A percentile compares a stretch with the other conserved stretches of the same genome.
Conservation (phyloP, 2,329 filamentous ascomycete species). For the Verruconis gallopava region DNA sequence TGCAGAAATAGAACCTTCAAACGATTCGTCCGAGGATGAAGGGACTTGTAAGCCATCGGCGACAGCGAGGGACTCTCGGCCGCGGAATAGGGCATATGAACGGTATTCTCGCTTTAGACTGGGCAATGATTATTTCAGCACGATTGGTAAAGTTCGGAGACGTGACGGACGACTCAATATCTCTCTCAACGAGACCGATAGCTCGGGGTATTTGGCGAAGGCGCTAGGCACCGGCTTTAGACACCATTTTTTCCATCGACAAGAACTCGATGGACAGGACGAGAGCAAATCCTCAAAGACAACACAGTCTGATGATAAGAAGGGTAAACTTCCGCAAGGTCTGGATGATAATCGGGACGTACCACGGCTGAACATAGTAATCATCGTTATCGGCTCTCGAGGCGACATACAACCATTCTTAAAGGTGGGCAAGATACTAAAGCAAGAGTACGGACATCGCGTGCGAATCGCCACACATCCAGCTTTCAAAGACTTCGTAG, state of each 20-base stretch:
- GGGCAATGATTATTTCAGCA: slow-evolving; percentile 51
- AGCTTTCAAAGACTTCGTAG: slow-evolving; percentile 61
- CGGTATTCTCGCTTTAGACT: slow-evolving; percentile 44
- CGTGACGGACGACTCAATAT: slow-evolving; percentile 60
- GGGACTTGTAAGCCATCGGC: too few relatives aligned
- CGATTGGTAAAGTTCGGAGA: slow-evolving; percentile 51
- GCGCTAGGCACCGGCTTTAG: slow-evolving; percentile 52
- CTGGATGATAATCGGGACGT: slow-evolving; percentile 4
- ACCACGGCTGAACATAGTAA: slow-evolving; percentile 59
- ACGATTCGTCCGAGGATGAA: neutral
- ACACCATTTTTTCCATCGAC: slow-evolving; percentile 34
- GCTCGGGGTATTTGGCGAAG: slow-evolving; percentile 60
- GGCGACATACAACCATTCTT: slow-evolving; percentile 75
- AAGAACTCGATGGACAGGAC: slow-evolving; percentile 7
- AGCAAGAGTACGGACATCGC: slow-evolving; percentile 57
- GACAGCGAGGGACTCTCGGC: too few relatives aligned
- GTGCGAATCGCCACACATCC: slow-evolving; percentile 71
- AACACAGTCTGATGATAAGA: neutral
- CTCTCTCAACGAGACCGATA: slow-evolving; percentile 55
- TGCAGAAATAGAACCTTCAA: neutral
- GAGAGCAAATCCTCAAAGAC: neutral
- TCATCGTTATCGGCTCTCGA: slow-evolving; percentile 71
- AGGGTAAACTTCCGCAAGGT: neutral
- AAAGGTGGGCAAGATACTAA: slow-evolving; percentile 58
- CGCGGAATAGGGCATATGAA: too few relatives aligned